These are phyloP conservation scores for Metschnikowia bowlesiae DNA, from an alignment of 805 yeast species.

Conservation along the genomic window DNA sequence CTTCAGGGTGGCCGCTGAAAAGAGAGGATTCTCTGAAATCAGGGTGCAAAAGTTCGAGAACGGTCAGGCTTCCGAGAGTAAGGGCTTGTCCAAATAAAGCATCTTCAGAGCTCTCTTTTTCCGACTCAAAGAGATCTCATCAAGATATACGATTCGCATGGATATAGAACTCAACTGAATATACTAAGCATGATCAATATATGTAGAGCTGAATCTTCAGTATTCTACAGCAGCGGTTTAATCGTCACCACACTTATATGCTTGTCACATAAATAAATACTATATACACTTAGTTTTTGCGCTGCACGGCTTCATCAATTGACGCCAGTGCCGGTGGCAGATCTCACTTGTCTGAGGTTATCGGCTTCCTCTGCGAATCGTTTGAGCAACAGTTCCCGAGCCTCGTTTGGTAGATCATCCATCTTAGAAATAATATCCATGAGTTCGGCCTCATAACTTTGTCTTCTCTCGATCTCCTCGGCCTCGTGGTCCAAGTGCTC, in stretches of 20 bases:
- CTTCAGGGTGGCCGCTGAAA: constrained; percentile 64
- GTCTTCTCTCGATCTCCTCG: constrained; percentile 18
- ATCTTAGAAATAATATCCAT: constrained; percentile 28
- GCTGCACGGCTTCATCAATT: not conserved
- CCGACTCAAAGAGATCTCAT: not conserved
- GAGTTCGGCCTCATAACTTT: constrained; percentile 15
- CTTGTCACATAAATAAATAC: constrained; percentile 5
- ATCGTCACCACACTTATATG: no score
- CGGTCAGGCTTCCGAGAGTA: constrained; percentile 50
- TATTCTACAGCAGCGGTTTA: no score
- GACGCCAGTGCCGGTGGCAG: constrained; percentile 6
- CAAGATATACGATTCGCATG: constrained; percentile 1
- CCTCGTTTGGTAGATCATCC: constrained; percentile 35
- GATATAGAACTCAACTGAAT: not conserved
- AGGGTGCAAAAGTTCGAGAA: constrained; percentile 65
- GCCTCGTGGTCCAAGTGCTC: constrained; percentile 24
- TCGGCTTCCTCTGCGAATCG: constrained; percentile 23
- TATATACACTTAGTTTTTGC: constrained; percentile 8
- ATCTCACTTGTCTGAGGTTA: constrained; percentile 5
- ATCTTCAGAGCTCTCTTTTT: not conserved
- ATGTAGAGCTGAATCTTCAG: not conserved
- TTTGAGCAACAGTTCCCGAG: constrained; percentile 25
- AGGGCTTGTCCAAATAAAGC: constrained; percentile 31
- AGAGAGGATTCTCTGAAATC: constrained; percentile 72
- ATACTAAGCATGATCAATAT: constrained; percentile 1